Percentiles rank a stretch among this genome's conserved stretches.
These are phyloP conservation scores for Furcasterigmium furcatum DNA, from an alignment of 2,329 filamentous ascomycete genomes.

Conservation along the genomic window DNA sequence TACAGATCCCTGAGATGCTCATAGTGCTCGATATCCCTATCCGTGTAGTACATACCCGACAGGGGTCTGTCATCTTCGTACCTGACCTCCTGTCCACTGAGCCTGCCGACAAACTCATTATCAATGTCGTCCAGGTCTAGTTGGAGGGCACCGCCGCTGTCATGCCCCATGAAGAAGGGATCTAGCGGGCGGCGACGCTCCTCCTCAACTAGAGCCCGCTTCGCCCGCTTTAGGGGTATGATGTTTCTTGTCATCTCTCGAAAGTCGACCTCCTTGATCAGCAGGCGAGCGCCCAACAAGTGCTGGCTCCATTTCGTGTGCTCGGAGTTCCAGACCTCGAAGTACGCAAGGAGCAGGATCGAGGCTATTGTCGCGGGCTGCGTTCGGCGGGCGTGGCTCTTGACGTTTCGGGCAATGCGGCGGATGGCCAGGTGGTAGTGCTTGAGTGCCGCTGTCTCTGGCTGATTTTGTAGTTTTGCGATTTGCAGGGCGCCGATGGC, in stretches of 20 bases:
- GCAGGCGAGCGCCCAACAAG: constrained; percentile 76
- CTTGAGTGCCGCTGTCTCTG: constrained; percentile 77
- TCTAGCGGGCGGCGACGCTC: constrained; percentile 25
- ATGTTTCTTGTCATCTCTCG: constrained; percentile 68
- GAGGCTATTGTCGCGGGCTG: constrained; percentile 84
- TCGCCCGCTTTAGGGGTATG: constrained; percentile 54
- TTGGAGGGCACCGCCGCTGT: constrained; percentile 13
- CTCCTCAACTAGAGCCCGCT: constrained; percentile 31
- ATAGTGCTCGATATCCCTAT: constrained; percentile 72
- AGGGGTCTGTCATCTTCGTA: constrained; percentile 11
- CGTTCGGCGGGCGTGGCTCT: constrained; percentile 63
- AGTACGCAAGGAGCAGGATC: constrained; percentile 81
- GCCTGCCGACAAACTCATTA: constrained; percentile 32
- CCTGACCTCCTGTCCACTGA: constrained; percentile 35
- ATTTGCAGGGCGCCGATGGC: constrained; percentile 86
- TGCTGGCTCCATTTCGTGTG: constrained; percentile 96
- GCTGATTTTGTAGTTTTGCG: constrained; percentile 71
- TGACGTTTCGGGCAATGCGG: constrained; percentile 72
- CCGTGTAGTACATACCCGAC: constrained; percentile 32
- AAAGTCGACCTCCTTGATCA: constrained; percentile 81
- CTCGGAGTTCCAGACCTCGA: constrained; percentile 92
- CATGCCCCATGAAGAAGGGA: constrained; percentile 17
- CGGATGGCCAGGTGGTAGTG: constrained; percentile 88
- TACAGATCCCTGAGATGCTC: constrained; percentile 82
- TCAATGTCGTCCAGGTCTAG: constrained; percentile 36